A percentile compares a stretch with the other conserved stretches of the same genome.
Conservation (phyloP, 345 rosid genomes). For the Corchorus olitorius region DNA sequence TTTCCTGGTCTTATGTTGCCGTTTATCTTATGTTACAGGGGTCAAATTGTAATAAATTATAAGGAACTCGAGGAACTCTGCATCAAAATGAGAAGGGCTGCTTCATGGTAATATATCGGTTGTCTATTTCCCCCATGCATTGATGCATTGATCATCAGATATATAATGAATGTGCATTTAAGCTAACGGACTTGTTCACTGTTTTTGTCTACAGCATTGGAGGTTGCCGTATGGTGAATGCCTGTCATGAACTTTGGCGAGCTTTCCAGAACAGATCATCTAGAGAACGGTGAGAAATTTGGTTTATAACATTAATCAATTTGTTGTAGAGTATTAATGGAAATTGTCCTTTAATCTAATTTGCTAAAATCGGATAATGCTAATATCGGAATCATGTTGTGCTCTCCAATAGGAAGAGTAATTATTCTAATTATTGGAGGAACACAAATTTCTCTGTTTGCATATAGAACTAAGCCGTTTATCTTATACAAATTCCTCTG, state of each 20-base stretch:
- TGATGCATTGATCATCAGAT: neutral
- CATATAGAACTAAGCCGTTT: neutral
- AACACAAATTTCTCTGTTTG: neutral
- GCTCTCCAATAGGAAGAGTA: neutral
- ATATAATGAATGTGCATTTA: neutral
- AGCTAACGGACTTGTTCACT: neutral
- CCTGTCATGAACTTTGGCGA: neutral
- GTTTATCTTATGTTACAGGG: too few species aligned
- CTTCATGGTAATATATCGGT: too few species aligned
- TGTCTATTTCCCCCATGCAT: neutral
- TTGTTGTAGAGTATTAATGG: too few species aligned
- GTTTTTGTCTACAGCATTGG: conserved; percentile 12
- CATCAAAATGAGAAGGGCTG: too few species aligned
- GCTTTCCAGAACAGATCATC: neutral
- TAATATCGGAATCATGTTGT: too few species aligned
- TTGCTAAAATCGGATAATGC: too few species aligned
- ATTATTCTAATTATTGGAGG: neutral
- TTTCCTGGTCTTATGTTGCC: too few species aligned
- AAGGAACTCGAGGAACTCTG: too few species aligned
- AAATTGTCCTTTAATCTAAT: too few species aligned
- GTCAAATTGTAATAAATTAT: too few species aligned
- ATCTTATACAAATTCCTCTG: too few species aligned
- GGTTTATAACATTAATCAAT: too few species aligned
- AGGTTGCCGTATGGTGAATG: conserved; percentile 4
- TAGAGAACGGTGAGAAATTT: conserved; percentile 6